Conservation (phyloP, 1,139 yeast species). For the Candida albicans region DNA sequence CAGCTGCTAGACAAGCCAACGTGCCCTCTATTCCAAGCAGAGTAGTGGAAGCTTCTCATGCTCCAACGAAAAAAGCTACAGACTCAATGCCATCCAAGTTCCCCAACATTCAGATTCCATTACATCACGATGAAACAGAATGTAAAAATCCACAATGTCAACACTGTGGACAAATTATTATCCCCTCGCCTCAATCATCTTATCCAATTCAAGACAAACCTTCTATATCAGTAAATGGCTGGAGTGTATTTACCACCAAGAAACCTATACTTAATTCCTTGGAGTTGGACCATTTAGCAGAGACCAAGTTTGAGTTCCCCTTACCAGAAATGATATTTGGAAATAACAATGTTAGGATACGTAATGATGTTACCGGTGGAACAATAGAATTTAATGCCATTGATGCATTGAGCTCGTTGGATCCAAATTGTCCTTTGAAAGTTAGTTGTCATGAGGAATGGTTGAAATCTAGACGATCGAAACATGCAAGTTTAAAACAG, state of each 20-base stretch:
- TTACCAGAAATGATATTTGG: slow-evolving; percentile 98
- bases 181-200: slow-evolving; percentile 69
- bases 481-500: slow-evolving; percentile 24
- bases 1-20: slow-evolving; percentile 12
- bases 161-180: slow-evolving; percentile 69
- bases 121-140: slow-evolving; percentile 16
- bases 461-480: slow-evolving; percentile 62
- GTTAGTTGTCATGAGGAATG: slow-evolving; percentile 91
- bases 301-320: slow-evolving; percentile 66
- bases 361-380: slow-evolving; percentile 17
- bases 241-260: slow-evolving; percentile 75
- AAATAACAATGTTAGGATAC: slow-evolving; percentile 65
- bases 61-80: background rate
- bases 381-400: slow-evolving; percentile 67
- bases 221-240: slow-evolving; percentile 62
- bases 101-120: slow-evolving; percentile 9
- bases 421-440: slow-evolving; percentile 38
- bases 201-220: slow-evolving; percentile 65
- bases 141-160: slow-evolving; percentile 57
- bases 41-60: background rate
- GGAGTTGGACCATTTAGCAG: slow-evolving; percentile 66
- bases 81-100: slow-evolving; percentile 7
- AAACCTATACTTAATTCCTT: slow-evolving; percentile 73
- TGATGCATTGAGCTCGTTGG: slow-evolving; percentile 75
- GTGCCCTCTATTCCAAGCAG: slow-evolving; percentile 1